Conservation (phyloP, 192 early-diverging fungal species). For the Podochytrium sp. region DNA sequence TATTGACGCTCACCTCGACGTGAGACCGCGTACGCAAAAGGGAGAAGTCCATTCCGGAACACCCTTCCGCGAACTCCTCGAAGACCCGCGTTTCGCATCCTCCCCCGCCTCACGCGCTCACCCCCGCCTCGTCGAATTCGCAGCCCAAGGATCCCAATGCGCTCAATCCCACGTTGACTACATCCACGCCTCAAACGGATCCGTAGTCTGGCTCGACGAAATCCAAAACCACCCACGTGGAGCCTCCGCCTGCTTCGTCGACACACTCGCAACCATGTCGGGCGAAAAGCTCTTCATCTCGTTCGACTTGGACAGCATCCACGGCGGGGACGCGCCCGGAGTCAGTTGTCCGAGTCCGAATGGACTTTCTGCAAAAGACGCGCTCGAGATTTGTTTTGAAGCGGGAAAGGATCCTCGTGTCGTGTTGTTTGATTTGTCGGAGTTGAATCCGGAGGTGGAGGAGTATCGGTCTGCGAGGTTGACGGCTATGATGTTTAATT, state of each 20-base stretch:
- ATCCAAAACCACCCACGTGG: neutral
- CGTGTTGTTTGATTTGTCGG: constrained; percentile 28
- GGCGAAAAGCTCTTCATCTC: constrained; percentile 27
- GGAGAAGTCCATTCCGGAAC: constrained; percentile 14
- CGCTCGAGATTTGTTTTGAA: constrained; percentile 28
- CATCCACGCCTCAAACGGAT: neutral
- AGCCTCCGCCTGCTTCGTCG: neutral
- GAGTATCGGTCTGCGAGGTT: constrained; percentile 28
- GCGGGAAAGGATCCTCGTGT: constrained; percentile 20
- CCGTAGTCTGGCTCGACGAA: constrained; percentile 23
- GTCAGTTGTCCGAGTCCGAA: constrained; percentile 21
- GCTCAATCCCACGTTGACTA: constrained; percentile 21
- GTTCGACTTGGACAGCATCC: constrained; percentile 32
- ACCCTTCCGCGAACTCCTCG: constrained; percentile 33
- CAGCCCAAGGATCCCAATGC: constrained; percentile 27
- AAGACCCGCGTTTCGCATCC: constrained; percentile 20
- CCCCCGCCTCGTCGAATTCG: constrained; percentile 25
- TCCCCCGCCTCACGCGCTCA: neutral
- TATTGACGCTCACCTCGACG: constrained; percentile 36
- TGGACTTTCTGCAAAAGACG: constrained; percentile 20
- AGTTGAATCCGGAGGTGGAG: constrained; percentile 26
- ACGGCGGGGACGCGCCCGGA: constrained; percentile 23
- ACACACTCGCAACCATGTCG: neutral
- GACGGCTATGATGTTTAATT: constrained; percentile 31
- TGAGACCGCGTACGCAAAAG: neutral